Conservation (phyloP, 1,139 yeast genomes). For the Pichia sp. region DNA sequence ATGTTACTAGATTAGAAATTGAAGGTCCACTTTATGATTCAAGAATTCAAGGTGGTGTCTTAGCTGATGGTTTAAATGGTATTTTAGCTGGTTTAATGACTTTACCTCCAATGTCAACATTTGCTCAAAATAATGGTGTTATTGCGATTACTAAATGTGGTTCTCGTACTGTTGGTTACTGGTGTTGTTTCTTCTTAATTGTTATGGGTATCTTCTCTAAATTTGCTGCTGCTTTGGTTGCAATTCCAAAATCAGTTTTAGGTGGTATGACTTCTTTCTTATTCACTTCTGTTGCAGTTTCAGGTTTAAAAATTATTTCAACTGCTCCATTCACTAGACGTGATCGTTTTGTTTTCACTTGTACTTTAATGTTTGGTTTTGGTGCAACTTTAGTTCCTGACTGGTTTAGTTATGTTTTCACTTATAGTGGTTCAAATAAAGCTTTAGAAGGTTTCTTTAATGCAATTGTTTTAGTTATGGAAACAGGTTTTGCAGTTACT, state of each 20-base stretch:
- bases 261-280: constrained; percentile 93
- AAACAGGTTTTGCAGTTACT: constrained; percentile 80
- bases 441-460: constrained; percentile 65
- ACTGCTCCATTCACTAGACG: constrained; percentile 75
- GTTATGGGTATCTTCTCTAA: constrained; percentile 85
- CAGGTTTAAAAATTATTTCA: constrained; percentile 78
- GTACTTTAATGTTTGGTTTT: constrained; percentile 68
- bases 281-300: constrained; percentile 82
- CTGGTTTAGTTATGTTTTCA: constrained; percentile 75
- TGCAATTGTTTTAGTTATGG: constrained; percentile 79
- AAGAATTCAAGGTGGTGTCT: constrained; percentile 85
- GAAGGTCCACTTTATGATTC: constrained; percentile 77
- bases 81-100: constrained; percentile 67
- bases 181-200: constrained; percentile 78
- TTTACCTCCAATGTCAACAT: constrained; percentile 78
- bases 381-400: constrained; percentile 69
- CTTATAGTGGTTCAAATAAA: constrained; percentile 62
- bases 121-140: constrained; percentile 93
- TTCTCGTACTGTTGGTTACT: constrained; percentile 76
- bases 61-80: constrained; percentile 76
- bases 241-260: constrained; percentile 77
- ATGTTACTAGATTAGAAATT: constrained; percentile 77
- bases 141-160: constrained; percentile 89
- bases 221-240: constrained; percentile 81
- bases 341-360: constrained; percentile 78